Conservation (phyloP, 345 rosid species). For the Acer saccharum region DNA sequence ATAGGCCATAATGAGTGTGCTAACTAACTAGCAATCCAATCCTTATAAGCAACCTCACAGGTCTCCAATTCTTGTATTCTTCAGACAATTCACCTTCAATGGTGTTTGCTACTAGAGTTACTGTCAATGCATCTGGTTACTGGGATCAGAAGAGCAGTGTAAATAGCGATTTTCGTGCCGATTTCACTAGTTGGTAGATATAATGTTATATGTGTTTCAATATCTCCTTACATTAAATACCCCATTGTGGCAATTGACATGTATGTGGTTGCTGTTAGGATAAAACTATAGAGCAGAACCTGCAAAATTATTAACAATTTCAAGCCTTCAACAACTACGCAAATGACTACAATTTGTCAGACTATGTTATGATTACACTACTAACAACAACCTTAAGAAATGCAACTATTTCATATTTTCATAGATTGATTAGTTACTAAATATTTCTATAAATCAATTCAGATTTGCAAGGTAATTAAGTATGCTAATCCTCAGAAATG, state of each 20-base stretch:
- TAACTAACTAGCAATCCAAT: slow-evolving; percentile 26
- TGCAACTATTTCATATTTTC: too few species aligned
- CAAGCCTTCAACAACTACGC: too few species aligned
- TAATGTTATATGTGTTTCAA: slow-evolving; percentile 32
- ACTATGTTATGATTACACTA: too few species aligned
- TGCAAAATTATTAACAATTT: neutral
- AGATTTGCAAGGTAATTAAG: too few species aligned
- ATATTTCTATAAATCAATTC: too few species aligned
- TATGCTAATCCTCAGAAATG: too few species aligned
- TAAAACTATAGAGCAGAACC: slow-evolving; percentile 34
- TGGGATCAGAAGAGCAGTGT: slow-evolving; percentile 31
- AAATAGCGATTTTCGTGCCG: slow-evolving; percentile 32
- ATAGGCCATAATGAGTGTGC: slow-evolving; percentile 30
- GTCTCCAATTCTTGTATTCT: slow-evolving; percentile 14
- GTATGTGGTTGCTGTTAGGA: slow-evolving; percentile 21
- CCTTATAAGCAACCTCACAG: slow-evolving; percentile 15
- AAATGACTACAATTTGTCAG: too few species aligned
- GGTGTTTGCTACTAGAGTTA: slow-evolving; percentile 30
- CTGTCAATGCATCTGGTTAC: slow-evolving; percentile 32
- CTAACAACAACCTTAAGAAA: too few species aligned
- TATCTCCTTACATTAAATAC: slow-evolving; percentile 32
- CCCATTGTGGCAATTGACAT: slow-evolving; percentile 36
- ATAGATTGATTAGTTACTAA: too few species aligned
- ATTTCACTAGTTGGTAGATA: slow-evolving; percentile 27
- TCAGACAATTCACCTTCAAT: slow-evolving; percentile 28